phyloP scores from a whole-genome alignment of 208 protist genomes.

The Spongospora subterranea region DNA sequence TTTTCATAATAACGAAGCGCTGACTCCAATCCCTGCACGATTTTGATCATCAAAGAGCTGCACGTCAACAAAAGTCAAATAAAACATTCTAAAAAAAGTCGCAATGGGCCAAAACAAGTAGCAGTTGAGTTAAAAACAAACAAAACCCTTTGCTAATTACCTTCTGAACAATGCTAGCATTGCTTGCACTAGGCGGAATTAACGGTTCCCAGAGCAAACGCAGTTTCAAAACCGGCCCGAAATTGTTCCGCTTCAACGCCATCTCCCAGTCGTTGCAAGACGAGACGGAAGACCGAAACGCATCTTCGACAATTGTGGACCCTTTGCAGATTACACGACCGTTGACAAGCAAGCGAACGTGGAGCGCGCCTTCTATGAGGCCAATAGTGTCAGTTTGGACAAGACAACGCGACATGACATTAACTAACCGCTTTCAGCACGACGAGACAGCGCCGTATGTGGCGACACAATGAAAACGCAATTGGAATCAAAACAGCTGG shows the following conservation, averaged over 20 bases:
- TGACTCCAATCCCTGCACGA: neutral
- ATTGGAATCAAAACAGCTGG: neutral
- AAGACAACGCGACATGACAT: neutral
- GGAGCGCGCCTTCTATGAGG: neutral
- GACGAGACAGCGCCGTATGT: neutral
- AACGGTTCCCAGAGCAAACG: conserved; percentile 31
- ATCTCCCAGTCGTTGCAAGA: conserved; percentile 28
- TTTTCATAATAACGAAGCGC: neutral
- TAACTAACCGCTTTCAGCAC: neutral
- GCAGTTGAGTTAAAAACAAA: neutral
- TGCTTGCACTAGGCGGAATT: neutral
- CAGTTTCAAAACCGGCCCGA: neutral
- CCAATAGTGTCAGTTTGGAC: neutral
- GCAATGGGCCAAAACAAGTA: neutral
- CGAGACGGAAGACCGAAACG: neutral
- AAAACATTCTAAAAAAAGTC: too few relatives aligned
- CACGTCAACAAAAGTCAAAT: too few relatives aligned
- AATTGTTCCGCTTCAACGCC: neutral
- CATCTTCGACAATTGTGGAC: conserved; percentile 10
- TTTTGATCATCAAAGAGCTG: too few relatives aligned
- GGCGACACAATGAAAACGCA: conserved; percentile 50
- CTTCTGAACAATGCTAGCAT: neutral
- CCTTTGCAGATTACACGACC: neutral
- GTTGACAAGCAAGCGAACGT: conserved; percentile 19
- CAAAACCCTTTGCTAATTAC: neutral